Percentiles rank a stretch among this genome's conserved stretches.
Evolutionary conservation across 768 basidiomycete species (phyloP).

Genomic region (Lactarius sp.): DNA sequence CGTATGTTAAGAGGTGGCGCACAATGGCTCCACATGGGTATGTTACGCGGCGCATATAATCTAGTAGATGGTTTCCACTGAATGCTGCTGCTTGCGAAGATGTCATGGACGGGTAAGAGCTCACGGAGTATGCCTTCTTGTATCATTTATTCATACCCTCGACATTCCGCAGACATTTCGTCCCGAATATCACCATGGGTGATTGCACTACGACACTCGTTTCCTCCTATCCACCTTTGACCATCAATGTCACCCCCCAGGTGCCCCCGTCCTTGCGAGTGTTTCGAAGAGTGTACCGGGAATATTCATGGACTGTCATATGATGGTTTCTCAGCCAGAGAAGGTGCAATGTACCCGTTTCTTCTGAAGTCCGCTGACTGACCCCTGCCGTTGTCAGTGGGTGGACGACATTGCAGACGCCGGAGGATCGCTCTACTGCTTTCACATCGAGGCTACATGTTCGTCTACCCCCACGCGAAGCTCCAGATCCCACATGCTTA

Average conservation of each 20-base stretch:
- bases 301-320: slow-evolving; percentile 99
- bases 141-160: slow-evolving; percentile 7
- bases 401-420: slow-evolving; percentile 93
- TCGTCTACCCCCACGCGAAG: slow-evolving; percentile 31
- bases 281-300: slow-evolving; percentile 83
- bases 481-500: not conserved
- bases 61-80: not conserved
- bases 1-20: slow-evolving; percentile 94
- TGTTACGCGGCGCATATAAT: slow-evolving; percentile 21
- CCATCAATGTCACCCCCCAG: slow-evolving; percentile 35
- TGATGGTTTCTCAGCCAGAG: slow-evolving; percentile 97
- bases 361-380: not conserved
- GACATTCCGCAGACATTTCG: slow-evolving; percentile 71
- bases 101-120: slow-evolving; percentile 90
- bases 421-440: slow-evolving; percentile 92
- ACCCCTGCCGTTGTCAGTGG: slow-evolving; percentile 58
- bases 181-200: slow-evolving; percentile 99
- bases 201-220: slow-evolving; percentile 27
- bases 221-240: slow-evolving; percentile 17
- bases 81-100: slow-evolving; percentile 44
- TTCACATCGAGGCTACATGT: slow-evolving; percentile 94
- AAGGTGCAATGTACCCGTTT: slow-evolving; percentile 45
- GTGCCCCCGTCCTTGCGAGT: slow-evolving; percentile 82
- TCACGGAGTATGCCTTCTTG: not conserved
- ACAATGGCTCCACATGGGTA: slow-evolving; percentile 98